Percentiles rank a stretch among this genome's conserved stretches.
Evolutionary conservation across 208 protist species (phyloP).

Genomic region (Trypanosoma caninum): DNA sequence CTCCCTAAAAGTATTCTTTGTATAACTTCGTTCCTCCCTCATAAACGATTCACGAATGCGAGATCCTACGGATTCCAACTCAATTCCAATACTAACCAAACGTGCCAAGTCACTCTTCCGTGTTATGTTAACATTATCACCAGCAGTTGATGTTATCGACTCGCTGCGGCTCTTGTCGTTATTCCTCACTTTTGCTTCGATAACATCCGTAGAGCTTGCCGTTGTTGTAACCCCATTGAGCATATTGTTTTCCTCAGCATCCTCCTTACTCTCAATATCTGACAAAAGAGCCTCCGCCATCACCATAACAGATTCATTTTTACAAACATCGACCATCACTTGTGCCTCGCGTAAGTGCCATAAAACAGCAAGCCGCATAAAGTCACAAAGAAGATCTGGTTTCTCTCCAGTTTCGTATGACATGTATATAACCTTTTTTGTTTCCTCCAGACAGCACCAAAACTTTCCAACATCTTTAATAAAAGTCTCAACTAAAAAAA

Average conservation of each 20-base stretch:
- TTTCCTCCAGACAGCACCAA: conserved; percentile 31
- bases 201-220: no score
- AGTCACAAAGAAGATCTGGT: conserved; percentile 39
- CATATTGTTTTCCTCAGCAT: not conserved
- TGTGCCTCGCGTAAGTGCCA: conserved; percentile 42
- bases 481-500: conserved; percentile 21
- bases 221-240: not conserved
- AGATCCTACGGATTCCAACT: conserved; percentile 31
- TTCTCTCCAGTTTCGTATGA: conserved; percentile 12
- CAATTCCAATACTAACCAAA: conserved; percentile 26
- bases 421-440: conserved; percentile 27
- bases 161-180: not conserved
- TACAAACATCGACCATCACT: conserved; percentile 39
- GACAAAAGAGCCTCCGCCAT: conserved; percentile 38
- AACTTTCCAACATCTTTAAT: conserved; percentile 24
- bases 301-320: conserved; percentile 30
- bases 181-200: no score
- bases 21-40: conserved; percentile 4
- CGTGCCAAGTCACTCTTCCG: conserved; percentile 17
- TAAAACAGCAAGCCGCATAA: conserved; percentile 47
- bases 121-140: not conserved
- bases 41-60: conserved; percentile 27
- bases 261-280: conserved; percentile 24
- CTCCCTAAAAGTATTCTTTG: conserved; percentile 4
- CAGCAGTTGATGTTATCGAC: not conserved